A percentile compares a stretch with the other conserved stretches of the same genome.
phyloP scores from a whole-genome alignment of 495 filamentous ascomycete genomes.

The Neurospora sp. region DNA sequence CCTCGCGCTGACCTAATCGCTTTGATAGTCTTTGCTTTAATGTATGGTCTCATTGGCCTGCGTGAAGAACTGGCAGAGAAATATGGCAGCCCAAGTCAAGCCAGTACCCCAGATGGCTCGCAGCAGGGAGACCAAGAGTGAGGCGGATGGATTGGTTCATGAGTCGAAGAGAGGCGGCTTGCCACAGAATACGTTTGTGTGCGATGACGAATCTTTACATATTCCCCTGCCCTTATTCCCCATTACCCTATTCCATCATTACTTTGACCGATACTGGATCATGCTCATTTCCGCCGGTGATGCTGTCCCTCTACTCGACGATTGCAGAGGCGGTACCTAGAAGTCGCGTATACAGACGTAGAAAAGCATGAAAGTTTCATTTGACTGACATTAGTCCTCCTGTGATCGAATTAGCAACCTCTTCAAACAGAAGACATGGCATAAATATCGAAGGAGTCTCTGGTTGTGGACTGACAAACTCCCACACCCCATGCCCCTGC shows the following conservation, averaged over 20 bases:
- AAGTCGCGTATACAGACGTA: background rate
- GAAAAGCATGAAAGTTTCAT: background rate
- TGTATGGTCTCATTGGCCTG: constrained; percentile 35
- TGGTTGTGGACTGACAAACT: background rate
- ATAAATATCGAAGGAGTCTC: background rate
- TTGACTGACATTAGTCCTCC: background rate
- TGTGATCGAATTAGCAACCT: background rate
- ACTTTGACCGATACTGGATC: background rate
- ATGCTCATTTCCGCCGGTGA: background rate
- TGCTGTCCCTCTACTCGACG: background rate
- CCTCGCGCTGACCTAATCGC: background rate
- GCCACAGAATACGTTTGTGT: background rate
- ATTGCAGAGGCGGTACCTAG: background rate
- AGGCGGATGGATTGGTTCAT: background rate
- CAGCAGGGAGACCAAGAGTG: background rate
- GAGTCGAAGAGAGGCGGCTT: background rate
- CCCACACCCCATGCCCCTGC: background rate
- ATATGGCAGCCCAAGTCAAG: constrained; percentile 2
- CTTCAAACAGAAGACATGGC: background rate
- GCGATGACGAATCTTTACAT: background rate
- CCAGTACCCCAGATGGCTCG: background rate
- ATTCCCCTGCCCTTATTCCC: background rate
- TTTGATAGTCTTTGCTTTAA: constrained; percentile 29
- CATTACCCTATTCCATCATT: background rate
- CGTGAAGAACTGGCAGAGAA: constrained; percentile 29